Percentiles rank a stretch among this genome's conserved stretches.
Conservation (phyloP, 352 stramenopile genomes). For the Thraustochytrium sp. region DNA sequence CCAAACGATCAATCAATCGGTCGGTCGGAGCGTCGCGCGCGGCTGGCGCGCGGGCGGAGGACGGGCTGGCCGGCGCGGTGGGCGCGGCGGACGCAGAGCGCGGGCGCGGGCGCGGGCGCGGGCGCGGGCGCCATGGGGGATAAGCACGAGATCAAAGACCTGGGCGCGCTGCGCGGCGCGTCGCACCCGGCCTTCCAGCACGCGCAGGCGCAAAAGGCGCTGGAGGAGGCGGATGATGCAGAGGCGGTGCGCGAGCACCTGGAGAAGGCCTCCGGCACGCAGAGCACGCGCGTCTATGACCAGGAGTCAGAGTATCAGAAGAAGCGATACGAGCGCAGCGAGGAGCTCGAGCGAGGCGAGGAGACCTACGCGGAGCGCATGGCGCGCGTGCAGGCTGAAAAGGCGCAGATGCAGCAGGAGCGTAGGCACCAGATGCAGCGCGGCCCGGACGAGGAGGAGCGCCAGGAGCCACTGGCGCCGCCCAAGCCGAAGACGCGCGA, state of each 20-base stretch:
- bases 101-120: no score
- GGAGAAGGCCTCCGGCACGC: background rate
- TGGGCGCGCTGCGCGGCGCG: background rate
- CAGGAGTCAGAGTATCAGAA: background rate
- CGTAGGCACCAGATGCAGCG: background rate
- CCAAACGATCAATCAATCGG: no score
- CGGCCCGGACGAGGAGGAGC: background rate
- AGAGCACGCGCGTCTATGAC: background rate
- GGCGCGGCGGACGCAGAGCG: no score
- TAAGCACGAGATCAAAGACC: slow-evolving; percentile 11
- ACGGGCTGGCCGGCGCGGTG: no score
- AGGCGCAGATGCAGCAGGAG: background rate
- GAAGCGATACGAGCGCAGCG: background rate
- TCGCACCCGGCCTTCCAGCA: background rate
- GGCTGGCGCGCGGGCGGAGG: no score
- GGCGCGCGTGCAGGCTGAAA: background rate
- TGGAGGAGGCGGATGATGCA: background rate
- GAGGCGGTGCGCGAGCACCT: background rate
- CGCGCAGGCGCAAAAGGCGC: background rate
- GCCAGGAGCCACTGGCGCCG: background rate
- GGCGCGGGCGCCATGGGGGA: no score
- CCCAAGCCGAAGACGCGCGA: background rate
- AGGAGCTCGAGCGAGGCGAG: background rate
- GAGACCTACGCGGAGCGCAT: slow-evolving; percentile 4
- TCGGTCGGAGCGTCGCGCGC: no score